Conservation (phyloP, 2,329 filamentous ascomycete genomes). For the Fusarium dlaminii region DNA sequence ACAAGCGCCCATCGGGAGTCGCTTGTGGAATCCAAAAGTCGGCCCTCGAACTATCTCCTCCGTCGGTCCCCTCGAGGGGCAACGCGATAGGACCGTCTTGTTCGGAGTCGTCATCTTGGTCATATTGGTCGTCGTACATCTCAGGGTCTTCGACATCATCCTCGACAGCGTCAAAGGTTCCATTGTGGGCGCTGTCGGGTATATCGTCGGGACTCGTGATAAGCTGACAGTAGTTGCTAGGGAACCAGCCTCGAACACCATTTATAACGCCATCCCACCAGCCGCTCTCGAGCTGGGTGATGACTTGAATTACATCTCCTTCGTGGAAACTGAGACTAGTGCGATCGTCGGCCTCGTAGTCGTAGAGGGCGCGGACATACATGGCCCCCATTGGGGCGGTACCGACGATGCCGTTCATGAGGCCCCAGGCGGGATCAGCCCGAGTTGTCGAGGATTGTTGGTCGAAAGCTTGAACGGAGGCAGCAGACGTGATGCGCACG, state of each 20-base stretch:
- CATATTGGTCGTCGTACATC: constrained; percentile 73
- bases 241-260: constrained; percentile 96
- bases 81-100: constrained; percentile 67
- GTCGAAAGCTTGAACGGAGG: constrained; percentile 40
- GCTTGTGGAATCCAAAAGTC: constrained; percentile 99
- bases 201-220: constrained; percentile 81
- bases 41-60: constrained; percentile 78
- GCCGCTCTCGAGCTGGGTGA: constrained; percentile 96
- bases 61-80: constrained; percentile 73
- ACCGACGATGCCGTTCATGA: constrained; percentile 70
- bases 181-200: constrained; percentile 67
- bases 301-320: constrained; percentile 97
- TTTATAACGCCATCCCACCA: constrained; percentile 99
- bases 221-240: constrained; percentile 96
- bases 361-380: constrained; percentile 95
- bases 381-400: constrained; percentile 73
- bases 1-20: constrained; percentile 89
- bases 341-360: constrained; percentile 97
- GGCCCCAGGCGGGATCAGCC: constrained; percentile 41
- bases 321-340: constrained; percentile 97
- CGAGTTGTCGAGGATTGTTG: constrained; percentile 37
- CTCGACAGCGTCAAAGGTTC: constrained; percentile 62
- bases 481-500: constrained; percentile 41
- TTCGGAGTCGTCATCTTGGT: constrained; percentile 73
- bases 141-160: constrained; percentile 73